Conservation (phyloP, 805 yeast species). For the Metschnikowia santaceciliae region DNA sequence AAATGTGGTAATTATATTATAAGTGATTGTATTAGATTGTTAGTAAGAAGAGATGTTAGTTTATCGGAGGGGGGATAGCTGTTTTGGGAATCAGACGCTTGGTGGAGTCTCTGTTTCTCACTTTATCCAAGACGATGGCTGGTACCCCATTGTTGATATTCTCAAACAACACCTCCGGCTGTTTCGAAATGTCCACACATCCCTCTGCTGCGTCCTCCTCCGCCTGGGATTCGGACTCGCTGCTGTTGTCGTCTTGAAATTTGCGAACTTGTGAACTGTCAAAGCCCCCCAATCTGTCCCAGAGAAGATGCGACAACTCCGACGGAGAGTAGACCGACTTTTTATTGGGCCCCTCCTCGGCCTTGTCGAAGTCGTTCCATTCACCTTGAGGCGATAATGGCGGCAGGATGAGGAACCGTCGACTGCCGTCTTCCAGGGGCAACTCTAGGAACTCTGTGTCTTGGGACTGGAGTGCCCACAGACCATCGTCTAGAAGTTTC, state of each 20-base stretch:
- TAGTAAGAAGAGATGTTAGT: not conserved
- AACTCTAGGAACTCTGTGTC: conserved; percentile 33
- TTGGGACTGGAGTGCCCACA: conserved; percentile 14
- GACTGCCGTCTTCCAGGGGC: conserved; percentile 36
- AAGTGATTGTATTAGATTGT: too few species aligned
- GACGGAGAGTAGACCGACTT: conserved; percentile 33
- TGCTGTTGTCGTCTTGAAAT: conserved; percentile 18
- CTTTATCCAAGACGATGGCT: conserved; percentile 37
- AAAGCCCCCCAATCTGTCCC: conserved; percentile 42
- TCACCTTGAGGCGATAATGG: conserved; percentile 43
- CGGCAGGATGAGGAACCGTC: conserved; percentile 41
- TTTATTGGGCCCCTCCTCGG: conserved; percentile 39
- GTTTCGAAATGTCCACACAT: conserved; percentile 22
- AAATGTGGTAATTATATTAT: too few species aligned
- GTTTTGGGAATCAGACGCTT: conserved; percentile 26
- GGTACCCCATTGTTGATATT: conserved; percentile 38
- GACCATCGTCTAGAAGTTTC: conserved; percentile 11
- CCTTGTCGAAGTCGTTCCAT: conserved; percentile 41
- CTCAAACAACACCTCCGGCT: conserved; percentile 36
- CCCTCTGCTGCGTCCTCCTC: not conserved
- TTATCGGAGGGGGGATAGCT: conserved; percentile 30
- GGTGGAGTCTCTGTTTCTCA: conserved; percentile 16
- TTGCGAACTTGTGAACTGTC: conserved; percentile 33
- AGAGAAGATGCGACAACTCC: conserved; percentile 39
- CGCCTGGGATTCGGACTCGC: conserved; percentile 8